Percentiles rank a stretch among this genome's conserved stretches.
phyloP scores from a whole-genome alignment of 495 filamentous ascomycete genomes.

The Aspergillus kassunensis region DNA sequence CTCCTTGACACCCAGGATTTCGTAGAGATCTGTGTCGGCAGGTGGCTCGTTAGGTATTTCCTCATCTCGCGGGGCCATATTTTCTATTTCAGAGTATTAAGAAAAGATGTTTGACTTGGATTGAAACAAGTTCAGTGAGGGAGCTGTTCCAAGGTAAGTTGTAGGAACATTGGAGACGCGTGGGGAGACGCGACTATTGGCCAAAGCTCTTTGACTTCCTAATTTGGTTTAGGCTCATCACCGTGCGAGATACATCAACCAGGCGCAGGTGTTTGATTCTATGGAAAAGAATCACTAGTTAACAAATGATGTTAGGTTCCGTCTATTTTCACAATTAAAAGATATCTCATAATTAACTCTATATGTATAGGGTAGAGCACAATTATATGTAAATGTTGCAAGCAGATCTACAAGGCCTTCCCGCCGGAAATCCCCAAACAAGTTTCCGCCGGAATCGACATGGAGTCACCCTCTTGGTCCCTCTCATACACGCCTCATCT shows the following conservation, averaged over 20 bases:
- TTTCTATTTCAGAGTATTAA: background rate
- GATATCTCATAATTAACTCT: no score
- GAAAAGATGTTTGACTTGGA: background rate
- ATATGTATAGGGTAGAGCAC: no score
- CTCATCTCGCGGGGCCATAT: constrained; percentile 17
- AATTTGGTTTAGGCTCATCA: constrained; percentile 7
- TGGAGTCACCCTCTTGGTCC: no score
- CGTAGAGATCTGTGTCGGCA: constrained; percentile 75
- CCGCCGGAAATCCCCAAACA: no score
- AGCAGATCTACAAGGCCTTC: no score
- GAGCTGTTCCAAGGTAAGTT: background rate
- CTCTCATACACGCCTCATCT: background rate
- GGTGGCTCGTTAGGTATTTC: constrained; percentile 40
- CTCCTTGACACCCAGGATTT: constrained; percentile 69
- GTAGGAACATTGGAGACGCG: constrained; percentile 3
- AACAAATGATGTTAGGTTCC: no score
- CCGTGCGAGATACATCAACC: no score
- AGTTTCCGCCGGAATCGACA: no score
- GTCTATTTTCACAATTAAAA: no score
- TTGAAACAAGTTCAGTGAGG: background rate
- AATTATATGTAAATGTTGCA: no score
- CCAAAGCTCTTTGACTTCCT: constrained; percentile 12
- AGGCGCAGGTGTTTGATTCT: no score
- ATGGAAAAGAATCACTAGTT: no score
- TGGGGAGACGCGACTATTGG: constrained; percentile 5